A percentile compares a stretch with the other conserved stretches of the same genome.
These are phyloP conservation scores for Rasamsonia emersonii DNA, from an alignment of 2,329 filamentous ascomycete species.

Conservation along the genomic window DNA sequence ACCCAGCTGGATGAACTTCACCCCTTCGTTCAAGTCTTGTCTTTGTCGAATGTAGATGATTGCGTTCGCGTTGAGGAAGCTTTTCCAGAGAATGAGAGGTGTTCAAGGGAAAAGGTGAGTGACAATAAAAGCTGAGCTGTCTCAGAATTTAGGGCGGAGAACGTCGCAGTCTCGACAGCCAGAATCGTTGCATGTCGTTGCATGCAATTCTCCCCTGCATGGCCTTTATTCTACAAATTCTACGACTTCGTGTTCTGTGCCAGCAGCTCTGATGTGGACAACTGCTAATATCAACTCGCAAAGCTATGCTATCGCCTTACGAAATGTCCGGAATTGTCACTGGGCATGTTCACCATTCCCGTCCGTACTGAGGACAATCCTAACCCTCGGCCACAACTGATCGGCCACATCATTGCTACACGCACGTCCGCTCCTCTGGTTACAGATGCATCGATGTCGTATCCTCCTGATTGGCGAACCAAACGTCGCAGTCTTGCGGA, in stretches of 20 bases:
- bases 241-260: background rate
- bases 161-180: too few species aligned
- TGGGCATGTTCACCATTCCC: constrained; percentile 66
- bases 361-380: constrained; percentile 44
- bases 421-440: constrained; percentile 56
- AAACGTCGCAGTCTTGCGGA: constrained; percentile 25
- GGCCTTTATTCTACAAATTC: background rate
- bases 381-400: constrained; percentile 56
- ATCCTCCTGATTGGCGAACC: constrained; percentile 59
- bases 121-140: too few species aligned
- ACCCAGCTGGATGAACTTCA: constrained; percentile 51
- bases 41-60: constrained; percentile 41
- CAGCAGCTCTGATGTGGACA: constrained; percentile 7
- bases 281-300: constrained; percentile 55
- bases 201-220: too few species aligned
- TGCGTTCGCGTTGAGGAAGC: constrained; percentile 52
- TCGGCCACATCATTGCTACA: constrained; percentile 72
- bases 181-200: too few species aligned
- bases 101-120: constrained; percentile 51
- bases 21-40: constrained; percentile 67
- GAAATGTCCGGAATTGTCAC: constrained; percentile 64
- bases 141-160: background rate
- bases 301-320: constrained; percentile 75
- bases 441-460: constrained; percentile 67
- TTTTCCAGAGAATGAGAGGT: constrained; percentile 52